Conservation (phyloP, 352 stramenopile genomes). For the Phytophthora citrophthora region DNA sequence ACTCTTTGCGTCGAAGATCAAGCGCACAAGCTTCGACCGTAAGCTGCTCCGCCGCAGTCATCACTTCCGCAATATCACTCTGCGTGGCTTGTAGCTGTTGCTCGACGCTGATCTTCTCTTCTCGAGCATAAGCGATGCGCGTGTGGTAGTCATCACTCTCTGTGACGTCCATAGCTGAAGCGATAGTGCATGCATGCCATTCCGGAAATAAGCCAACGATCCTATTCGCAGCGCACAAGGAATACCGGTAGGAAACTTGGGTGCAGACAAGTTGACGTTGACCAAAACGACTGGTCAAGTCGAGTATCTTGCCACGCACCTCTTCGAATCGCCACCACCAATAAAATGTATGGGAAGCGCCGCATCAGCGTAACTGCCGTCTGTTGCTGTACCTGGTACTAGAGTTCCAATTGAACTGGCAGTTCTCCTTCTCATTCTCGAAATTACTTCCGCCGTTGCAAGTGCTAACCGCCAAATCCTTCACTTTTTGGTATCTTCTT, state of each 20-base stretch:
- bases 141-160: slow-evolving; percentile 44
- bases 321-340: slow-evolving; percentile 19
- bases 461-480: slow-evolving; percentile 1
- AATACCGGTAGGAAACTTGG: background rate
- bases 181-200: background rate
- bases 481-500: slow-evolving; percentile 11
- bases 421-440: slow-evolving; percentile 16
- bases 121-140: slow-evolving; percentile 47
- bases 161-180: slow-evolving; percentile 32
- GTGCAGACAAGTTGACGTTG: slow-evolving; percentile 5
- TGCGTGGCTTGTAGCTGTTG: slow-evolving; percentile 45
- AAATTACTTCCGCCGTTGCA: slow-evolving; percentile 33
- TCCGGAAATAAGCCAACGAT: slow-evolving; percentile 2
- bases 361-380: slow-evolving; percentile 18
- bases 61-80: slow-evolving; percentile 43
- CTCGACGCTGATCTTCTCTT: slow-evolving; percentile 41
- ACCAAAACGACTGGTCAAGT: slow-evolving; percentile 1
- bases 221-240: background rate
- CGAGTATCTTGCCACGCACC: slow-evolving; percentile 25
- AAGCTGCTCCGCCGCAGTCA: slow-evolving; percentile 55
- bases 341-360: slow-evolving; percentile 29
- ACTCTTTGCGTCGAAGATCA: slow-evolving; percentile 60
- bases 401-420: too few relatives aligned
- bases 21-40: slow-evolving; percentile 56
- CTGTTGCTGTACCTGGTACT: background rate